Conservation (phyloP, 2,329 filamentous ascomycete species). For the Aspergillus pseudonomiae region DNA sequence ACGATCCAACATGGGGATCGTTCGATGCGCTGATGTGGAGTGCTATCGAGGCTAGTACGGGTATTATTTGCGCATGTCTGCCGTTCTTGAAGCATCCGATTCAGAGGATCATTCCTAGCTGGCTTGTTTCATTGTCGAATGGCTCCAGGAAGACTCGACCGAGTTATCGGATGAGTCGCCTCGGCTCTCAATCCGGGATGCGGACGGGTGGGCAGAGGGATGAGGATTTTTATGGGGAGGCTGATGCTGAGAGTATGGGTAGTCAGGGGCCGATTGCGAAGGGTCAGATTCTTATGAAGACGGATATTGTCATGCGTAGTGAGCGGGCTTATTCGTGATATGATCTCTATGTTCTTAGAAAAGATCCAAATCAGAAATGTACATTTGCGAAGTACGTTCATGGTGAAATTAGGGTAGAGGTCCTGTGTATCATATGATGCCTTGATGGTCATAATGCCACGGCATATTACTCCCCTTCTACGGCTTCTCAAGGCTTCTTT, state of each 20-base stretch:
- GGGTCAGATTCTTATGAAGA: slow-evolving; percentile 11
- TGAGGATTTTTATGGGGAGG: neutral
- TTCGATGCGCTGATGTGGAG: slow-evolving; percentile 13
- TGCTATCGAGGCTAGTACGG: slow-evolving; percentile 13
- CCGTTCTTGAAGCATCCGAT: slow-evolving; percentile 11
- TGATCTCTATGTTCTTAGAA: neutral
- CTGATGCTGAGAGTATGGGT: slow-evolving; percentile 7
- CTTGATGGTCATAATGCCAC: neutral
- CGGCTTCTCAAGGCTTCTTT: neutral
- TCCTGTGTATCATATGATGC: neutral
- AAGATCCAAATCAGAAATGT: neutral
- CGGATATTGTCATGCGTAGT: slow-evolving; percentile 9
- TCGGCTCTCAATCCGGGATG: neutral
- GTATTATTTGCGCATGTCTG: slow-evolving; percentile 13
- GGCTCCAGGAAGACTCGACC: slow-evolving; percentile 3
- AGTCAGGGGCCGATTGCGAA: slow-evolving; percentile 8
- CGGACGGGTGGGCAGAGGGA: neutral
- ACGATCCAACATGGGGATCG: slow-evolving; percentile 7
- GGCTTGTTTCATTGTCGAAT: slow-evolving; percentile 2
- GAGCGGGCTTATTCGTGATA: slow-evolving; percentile 1
- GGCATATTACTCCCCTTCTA: neutral
- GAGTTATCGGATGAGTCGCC: slow-evolving; percentile 7
- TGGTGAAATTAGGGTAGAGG: neutral
- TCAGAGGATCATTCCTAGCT: slow-evolving; percentile 1
- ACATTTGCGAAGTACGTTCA: neutral